Evolutionary conservation across 805 yeast species (phyloP), one percentile per base, ranked within the genome.

Genomic region (Saturnispora dispora): DNA sequence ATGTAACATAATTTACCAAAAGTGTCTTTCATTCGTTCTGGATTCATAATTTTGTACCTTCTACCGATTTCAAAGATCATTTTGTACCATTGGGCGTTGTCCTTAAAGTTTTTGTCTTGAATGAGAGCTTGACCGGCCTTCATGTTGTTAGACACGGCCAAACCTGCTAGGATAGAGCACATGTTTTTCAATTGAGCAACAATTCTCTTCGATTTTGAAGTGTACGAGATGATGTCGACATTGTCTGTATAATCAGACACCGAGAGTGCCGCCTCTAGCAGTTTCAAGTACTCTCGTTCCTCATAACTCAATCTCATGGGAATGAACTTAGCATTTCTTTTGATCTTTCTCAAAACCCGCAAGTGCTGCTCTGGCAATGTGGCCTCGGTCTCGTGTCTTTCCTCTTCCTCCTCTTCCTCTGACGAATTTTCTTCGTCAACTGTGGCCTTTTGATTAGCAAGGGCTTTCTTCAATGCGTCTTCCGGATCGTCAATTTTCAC

Each of bases 11-110:
- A 69, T 60, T 85, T 85, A 45, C 95, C 95, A 63, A 81, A 86
- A 4, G 81, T 81, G 59, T 82, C 86, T 55, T 89, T 74, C 86
- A 86, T 82, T 58, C 79, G 75, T 58, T 85, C 89, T 0, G 95
- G 95, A 60, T 85, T 85, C 89, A 85, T 82, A 58, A 86, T 81
- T 62, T 85, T 85, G 68, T 85, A 85, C 43, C 93, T 73, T 59
- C 93, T 72, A 23, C 93, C 93, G 54, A 85, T 79, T 66, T 85
- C 93, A 63, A 85, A 85, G 7, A 85, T 70, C 41, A 66, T 68
- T 61, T 85, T 75, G 63, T 80, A 85, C 89, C 90, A 86, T 33
- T 77, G 79, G 3, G 85, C 82, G 63, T 85, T 83, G 53, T 81
- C 82, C 43, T 76, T 72, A 58, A 84, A 85, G 57, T 83, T 82